A percentile compares a stretch with the other conserved stretches of the same genome.
These are phyloP conservation scores for Plenodomus tracheiphilus DNA, from an alignment of 2,329 filamentous ascomycete genomes.

Conservation along the genomic window DNA sequence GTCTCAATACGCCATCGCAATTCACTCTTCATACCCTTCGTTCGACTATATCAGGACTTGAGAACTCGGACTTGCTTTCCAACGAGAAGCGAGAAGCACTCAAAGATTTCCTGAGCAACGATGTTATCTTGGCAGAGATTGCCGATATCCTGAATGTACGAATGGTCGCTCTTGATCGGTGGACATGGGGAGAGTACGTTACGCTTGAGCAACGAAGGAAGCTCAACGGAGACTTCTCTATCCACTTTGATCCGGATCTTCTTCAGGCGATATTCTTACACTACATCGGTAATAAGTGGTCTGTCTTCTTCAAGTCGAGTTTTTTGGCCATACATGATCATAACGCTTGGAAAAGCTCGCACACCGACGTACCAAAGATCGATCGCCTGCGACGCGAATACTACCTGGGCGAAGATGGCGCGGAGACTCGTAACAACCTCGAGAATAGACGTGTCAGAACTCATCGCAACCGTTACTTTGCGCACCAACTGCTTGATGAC, in stretches of 20 bases:
- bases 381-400: slow-evolving; percentile 28
- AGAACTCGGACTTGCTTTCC: slow-evolving; percentile 51
- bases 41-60: slow-evolving; percentile 50
- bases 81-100: slow-evolving; percentile 41
- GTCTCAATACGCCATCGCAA: slow-evolving; percentile 17
- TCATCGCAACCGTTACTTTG: slow-evolving; percentile 28
- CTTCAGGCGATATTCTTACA: slow-evolving; percentile 40
- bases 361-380: slow-evolving; percentile 15
- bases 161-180: slow-evolving; percentile 28
- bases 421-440: slow-evolving; percentile 7
- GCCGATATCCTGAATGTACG: slow-evolving; percentile 40
- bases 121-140: slow-evolving; percentile 35
- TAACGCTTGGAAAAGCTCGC: slow-evolving; percentile 24
- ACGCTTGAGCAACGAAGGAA: slow-evolving; percentile 34
- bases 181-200: slow-evolving; percentile 37
- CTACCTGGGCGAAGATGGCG: slow-evolving; percentile 24
- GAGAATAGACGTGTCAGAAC: slow-evolving; percentile 21
- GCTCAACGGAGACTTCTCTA: slow-evolving; percentile 31
- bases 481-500: slow-evolving; percentile 29
- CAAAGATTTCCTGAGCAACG: slow-evolving; percentile 38
- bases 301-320: slow-evolving; percentile 34
- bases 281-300: slow-evolving; percentile 38
- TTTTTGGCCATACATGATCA: slow-evolving; percentile 23
- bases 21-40: slow-evolving; percentile 44
- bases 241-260: slow-evolving; percentile 38